phyloP scores from a whole-genome alignment of 2,329 filamentous ascomycete species.

The Trichoderma endophyticum region DNA sequence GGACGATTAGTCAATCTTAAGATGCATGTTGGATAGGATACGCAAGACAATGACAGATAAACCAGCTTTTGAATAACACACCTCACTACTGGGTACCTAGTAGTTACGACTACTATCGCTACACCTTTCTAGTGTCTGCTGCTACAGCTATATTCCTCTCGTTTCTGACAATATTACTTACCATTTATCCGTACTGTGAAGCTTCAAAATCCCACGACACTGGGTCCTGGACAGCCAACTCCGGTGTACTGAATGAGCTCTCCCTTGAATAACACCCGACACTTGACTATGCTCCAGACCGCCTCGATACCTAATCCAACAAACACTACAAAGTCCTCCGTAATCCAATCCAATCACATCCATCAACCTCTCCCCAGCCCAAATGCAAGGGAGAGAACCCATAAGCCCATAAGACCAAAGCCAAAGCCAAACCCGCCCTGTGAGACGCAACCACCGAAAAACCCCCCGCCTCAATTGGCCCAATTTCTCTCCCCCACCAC shows the following conservation, averaged over 20 bases:
- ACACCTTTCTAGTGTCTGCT: no score
- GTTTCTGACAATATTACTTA: no score
- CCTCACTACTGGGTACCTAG: no score
- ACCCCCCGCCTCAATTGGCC: constrained; percentile 26
- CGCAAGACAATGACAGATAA: not conserved
- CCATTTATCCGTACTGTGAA: no score
- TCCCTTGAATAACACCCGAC: no score
- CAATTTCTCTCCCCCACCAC: constrained; percentile 24
- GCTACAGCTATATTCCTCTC: no score
- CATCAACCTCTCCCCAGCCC: not conserved
- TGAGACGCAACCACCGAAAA: constrained; percentile 25
- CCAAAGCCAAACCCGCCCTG: not conserved
- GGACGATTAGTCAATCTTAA: constrained; percentile 41
- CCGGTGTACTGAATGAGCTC: no score
- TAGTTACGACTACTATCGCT: no score
- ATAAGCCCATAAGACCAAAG: no score
- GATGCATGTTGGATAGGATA: not conserved
- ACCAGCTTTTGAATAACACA: not conserved
- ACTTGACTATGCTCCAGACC: not conserved
- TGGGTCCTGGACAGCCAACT: no score
- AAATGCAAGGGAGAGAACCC: not conserved
- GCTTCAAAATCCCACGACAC: no score
- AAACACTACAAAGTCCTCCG: not conserved
- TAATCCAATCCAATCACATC: not conserved
- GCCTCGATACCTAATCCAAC: not conserved